Evolutionary conservation across 495 filamentous ascomycete species (phyloP).

Genomic region (Geopyxis carbonaria): DNA sequence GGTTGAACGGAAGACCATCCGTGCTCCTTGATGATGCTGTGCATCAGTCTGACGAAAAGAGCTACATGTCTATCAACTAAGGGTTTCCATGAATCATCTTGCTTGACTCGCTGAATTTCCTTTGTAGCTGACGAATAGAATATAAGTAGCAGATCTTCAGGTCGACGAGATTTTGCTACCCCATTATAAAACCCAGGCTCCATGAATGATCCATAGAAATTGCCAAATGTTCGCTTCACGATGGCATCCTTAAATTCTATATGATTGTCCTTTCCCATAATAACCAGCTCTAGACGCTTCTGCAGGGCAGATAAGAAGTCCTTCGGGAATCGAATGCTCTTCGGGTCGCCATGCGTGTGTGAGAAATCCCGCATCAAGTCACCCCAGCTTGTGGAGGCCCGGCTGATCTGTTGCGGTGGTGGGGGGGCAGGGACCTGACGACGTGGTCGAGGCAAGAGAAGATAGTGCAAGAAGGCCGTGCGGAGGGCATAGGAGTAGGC

Average conservation of each 20-base stretch:
- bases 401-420: slow-evolving; percentile 39
- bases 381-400: slow-evolving; percentile 44
- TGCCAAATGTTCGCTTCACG: slow-evolving; percentile 68
- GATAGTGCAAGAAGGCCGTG: slow-evolving; percentile 79
- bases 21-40: slow-evolving; percentile 57
- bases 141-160: slow-evolving; percentile 75
- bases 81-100: slow-evolving; percentile 84
- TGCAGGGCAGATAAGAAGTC: slow-evolving; percentile 55
- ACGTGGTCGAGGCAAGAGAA: slow-evolving; percentile 77
- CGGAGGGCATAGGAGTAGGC: slow-evolving; percentile 82
- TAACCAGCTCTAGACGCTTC: slow-evolving; percentile 47
- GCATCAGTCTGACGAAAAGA: slow-evolving; percentile 79
- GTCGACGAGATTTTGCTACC: slow-evolving; percentile 83
- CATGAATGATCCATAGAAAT: slow-evolving; percentile 59
- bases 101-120: slow-evolving; percentile 66
- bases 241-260: slow-evolving; percentile 59
- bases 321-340: slow-evolving; percentile 63
- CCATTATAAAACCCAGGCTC: slow-evolving; percentile 52
- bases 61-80: slow-evolving; percentile 91
- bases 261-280: slow-evolving; percentile 53
- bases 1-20: slow-evolving; percentile 44
- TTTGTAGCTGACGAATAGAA: slow-evolving; percentile 86
- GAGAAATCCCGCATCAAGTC: slow-evolving; percentile 24
- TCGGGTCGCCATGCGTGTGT: slow-evolving; percentile 36
- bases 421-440: slow-evolving; percentile 48